These are phyloP conservation scores for Hippophae tibetana DNA, from an alignment of 306 rosid genomes.

Conservation along the genomic window DNA sequence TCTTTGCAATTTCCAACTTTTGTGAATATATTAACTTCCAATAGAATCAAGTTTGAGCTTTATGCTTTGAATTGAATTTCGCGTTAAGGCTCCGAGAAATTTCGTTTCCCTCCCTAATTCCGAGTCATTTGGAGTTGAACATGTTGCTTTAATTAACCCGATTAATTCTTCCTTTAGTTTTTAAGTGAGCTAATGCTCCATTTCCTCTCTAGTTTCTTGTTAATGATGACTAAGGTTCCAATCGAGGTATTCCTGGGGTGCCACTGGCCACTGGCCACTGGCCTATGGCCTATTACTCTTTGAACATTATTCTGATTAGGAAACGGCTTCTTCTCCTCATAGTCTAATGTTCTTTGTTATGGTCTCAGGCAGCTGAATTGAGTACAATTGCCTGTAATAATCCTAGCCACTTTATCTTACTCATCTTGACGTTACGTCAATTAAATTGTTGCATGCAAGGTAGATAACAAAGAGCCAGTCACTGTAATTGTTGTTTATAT, in stretches of 20 bases:
- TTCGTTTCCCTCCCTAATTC: no score
- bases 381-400: background rate
- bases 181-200: no score
- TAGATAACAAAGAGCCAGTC: background rate
- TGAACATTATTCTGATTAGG: conserved; percentile 2
- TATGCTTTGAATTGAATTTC: no score
- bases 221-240: no score
- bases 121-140: no score
- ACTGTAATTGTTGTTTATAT: background rate
- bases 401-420: no score
- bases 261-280: background rate
- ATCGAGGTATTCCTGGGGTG: background rate
- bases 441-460: background rate
- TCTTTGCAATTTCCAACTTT: background rate
- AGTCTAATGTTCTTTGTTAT: background rate
- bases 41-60: no score
- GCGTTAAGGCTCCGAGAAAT: no score
- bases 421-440: background rate
- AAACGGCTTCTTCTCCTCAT: background rate
- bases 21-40: background rate
- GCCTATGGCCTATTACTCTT: background rate
- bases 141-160: no score
- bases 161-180: no score
- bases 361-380: background rate
- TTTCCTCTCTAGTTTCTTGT: no score